These are phyloP conservation scores for Dissophora globulifera DNA, from an alignment of 192 early-diverging fungal species.

Conservation along the genomic window DNA sequence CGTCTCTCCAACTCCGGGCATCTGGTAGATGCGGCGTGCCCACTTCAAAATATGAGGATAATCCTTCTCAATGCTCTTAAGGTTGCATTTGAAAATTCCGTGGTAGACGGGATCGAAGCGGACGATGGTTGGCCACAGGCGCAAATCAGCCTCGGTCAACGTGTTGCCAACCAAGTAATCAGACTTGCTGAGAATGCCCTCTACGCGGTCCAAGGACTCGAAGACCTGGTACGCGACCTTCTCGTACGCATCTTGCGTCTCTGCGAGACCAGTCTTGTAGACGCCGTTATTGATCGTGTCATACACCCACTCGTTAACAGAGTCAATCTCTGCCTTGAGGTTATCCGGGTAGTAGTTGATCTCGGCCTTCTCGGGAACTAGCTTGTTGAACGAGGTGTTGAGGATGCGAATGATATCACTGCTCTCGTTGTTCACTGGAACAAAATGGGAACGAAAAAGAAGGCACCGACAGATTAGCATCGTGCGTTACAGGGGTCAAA, in stretches of 20 bases:
- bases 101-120: constrained; percentile 96
- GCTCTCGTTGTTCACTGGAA: constrained; percentile 91
- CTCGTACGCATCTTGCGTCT: constrained; percentile 87
- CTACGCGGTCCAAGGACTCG: constrained; percentile 83
- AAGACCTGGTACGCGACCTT: constrained; percentile 79
- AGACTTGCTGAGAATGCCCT: constrained; percentile 75
- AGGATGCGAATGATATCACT: constrained; percentile 97
- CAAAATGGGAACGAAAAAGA: neutral
- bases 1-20: constrained; percentile 80
- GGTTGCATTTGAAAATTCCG: constrained; percentile 96
- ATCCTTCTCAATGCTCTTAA: constrained; percentile 83
- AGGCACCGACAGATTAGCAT: neutral
- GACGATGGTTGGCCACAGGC: constrained; percentile 94
- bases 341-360: constrained; percentile 85
- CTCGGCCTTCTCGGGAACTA: constrained; percentile 69
- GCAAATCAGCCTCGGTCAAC: constrained; percentile 94
- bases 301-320: constrained; percentile 92
- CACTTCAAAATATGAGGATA: constrained; percentile 92
- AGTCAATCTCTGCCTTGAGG: constrained; percentile 82
- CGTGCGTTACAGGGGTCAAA: no score
- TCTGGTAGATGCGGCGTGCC: constrained; percentile 85
- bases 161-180: constrained; percentile 82
- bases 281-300: constrained; percentile 97
- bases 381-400: constrained; percentile 88
- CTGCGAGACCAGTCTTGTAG: constrained; percentile 94